Percentiles rank a stretch among this genome's conserved stretches.
These are phyloP conservation scores for Eucalyptus albens DNA, from an alignment of 345 rosid species.

Conservation along the genomic window DNA sequence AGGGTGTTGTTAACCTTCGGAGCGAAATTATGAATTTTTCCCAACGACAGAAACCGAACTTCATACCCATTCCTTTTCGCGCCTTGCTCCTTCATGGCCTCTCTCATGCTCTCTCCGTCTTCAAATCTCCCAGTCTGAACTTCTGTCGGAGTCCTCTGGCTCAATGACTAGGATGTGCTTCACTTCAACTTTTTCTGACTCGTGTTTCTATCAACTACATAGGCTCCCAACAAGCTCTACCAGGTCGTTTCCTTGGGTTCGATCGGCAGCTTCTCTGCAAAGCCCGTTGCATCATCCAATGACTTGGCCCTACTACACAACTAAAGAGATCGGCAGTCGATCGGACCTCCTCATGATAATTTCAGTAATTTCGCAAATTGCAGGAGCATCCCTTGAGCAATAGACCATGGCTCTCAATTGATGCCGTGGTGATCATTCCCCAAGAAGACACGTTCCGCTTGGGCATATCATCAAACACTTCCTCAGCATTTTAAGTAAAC, in stretches of 20 bases:
- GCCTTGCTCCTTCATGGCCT: not conserved
- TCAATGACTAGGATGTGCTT: not conserved
- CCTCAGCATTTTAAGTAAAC: not conserved
- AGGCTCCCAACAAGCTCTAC: not conserved
- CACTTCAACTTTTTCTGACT: not conserved
- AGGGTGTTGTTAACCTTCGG: not conserved
- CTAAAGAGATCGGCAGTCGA: not conserved
- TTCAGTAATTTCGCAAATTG: not conserved
- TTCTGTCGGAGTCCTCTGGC: not conserved
- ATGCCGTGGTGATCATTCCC: not conserved
- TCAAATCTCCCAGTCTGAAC: not conserved
- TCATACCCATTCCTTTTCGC: not conserved
- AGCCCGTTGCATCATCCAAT: not conserved
- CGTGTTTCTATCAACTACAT: not conserved
- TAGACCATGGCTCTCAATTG: not conserved
- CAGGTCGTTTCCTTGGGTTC: not conserved
- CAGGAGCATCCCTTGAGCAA: not conserved
- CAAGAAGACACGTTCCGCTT: not conserved
- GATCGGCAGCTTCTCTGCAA: not conserved
- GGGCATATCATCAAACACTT: slow-evolving; percentile 20
- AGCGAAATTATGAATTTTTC: not conserved
- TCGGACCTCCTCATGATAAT: not conserved
- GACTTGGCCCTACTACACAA: not conserved
- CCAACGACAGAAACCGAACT: not conserved
- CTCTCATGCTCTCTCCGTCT: not conserved